A percentile compares a stretch with the other conserved stretches of the same genome.
These are phyloP conservation scores for Rhizophora apiculata DNA, from an alignment of 345 rosid genomes.

Conservation along the genomic window DNA sequence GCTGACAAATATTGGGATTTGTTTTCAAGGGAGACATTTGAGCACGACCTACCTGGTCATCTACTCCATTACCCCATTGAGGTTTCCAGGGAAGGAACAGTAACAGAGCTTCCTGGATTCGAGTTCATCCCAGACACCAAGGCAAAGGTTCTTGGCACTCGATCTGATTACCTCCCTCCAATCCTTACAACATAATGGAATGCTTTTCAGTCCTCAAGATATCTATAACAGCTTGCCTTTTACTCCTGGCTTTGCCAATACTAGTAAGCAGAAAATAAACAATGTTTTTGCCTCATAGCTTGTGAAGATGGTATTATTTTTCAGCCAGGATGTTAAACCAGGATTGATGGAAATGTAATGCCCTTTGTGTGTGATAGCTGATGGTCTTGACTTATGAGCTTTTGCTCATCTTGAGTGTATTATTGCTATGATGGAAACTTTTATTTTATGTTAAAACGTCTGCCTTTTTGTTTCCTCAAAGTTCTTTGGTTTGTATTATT, in stretches of 20 bases:
- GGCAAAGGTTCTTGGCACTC: conserved; percentile 78
- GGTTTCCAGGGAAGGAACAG: conserved; percentile 55
- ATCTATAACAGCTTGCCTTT: conserved; percentile 4
- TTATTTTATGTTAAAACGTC: not conserved
- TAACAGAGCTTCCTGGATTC: conserved; percentile 64
- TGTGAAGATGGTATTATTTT: conserved; percentile 3
- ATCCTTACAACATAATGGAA: conserved; percentile 70
- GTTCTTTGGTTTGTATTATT: too few relatives aligned
- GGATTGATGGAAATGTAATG: conserved; percentile 17
- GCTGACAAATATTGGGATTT: conserved; percentile 94
- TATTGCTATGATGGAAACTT: not conserved
- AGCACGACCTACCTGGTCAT: conserved; percentile 87
- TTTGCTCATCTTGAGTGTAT: conserved; percentile 1
- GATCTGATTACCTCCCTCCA: conserved; percentile 91
- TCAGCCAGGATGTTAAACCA: conserved; percentile 13
- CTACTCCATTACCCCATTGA: conserved; percentile 82
- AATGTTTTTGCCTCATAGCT: not conserved
- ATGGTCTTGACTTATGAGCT: not conserved
- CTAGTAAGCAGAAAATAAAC: conserved; percentile 19
- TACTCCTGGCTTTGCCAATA: not conserved
- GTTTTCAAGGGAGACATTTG: conserved; percentile 67
- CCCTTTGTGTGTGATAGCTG: conserved; percentile 15
- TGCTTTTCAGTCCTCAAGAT: not conserved
- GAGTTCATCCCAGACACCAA: conserved; percentile 89
- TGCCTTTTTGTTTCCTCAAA: too few relatives aligned